Conservation (phyloP, 2,329 filamentous ascomycete species). For the Epichloe sibirici region DNA sequence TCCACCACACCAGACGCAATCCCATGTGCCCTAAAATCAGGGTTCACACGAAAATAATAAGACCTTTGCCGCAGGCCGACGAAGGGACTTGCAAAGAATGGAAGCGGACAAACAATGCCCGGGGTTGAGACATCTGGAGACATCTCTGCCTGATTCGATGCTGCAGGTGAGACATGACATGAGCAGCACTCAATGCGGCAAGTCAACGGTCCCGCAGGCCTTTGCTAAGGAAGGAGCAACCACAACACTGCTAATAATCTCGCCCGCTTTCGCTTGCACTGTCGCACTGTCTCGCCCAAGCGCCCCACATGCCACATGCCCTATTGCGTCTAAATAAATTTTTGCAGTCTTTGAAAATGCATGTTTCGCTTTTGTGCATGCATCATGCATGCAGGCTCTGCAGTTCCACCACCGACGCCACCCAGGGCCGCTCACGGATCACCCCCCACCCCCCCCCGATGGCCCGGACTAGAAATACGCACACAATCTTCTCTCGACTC, state of each 20-base stretch:
- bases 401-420: not conserved
- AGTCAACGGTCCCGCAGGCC: not conserved
- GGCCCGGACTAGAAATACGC: slow-evolving; percentile 10
- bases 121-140: not conserved
- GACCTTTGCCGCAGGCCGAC: not conserved
- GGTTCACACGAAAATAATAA: not conserved
- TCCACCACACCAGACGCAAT: not conserved
- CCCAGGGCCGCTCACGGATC: not conserved
- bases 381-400: not conserved
- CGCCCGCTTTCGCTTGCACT: not conserved
- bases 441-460: slow-evolving; percentile 2
- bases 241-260: not conserved
- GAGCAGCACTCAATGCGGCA: not conserved
- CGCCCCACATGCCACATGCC: slow-evolving; percentile 6
- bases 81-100: not conserved
- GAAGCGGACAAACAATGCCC: not conserved
- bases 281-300: slow-evolving; percentile 5
- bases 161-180: not conserved
- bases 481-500: not conserved
- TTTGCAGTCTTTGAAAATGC: not conserved
- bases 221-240: not conserved
- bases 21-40: not conserved
- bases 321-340: not conserved
- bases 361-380: not conserved
- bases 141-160: not conserved